phyloP scores from a whole-genome alignment of 2,329 filamentous ascomycete genomes.

The Sporothrix globosa region DNA sequence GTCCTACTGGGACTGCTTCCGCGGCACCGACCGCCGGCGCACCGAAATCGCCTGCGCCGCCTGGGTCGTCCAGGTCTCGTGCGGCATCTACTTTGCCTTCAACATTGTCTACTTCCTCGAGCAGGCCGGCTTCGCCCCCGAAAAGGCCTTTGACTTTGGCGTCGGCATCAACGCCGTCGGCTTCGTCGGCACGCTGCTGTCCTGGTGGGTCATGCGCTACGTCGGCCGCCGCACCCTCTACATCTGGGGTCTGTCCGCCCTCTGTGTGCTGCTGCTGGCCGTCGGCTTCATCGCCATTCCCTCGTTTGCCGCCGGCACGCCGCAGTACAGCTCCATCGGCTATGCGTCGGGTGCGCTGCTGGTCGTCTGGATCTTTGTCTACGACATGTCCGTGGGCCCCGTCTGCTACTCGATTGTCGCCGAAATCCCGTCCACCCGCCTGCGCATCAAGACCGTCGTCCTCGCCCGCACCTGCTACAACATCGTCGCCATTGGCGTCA shows the following conservation, averaged over 20 bases:
- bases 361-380: constrained; percentile 36
- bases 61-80: constrained; percentile 40
- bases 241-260: constrained; percentile 28
- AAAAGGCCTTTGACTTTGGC: constrained; percentile 42
- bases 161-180: constrained; percentile 43
- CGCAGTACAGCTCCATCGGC: constrained; percentile 14
- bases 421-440: constrained; percentile 43
- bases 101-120: constrained; percentile 38
- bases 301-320: neutral
- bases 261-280: constrained; percentile 33
- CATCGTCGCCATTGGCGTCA: constrained; percentile 38
- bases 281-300: constrained; percentile 36
- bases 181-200: constrained; percentile 31
- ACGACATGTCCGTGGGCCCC: constrained; percentile 47
- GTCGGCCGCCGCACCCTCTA: constrained; percentile 35
- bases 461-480: constrained; percentile 42
- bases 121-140: constrained; percentile 41
- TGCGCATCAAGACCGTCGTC: constrained; percentile 44
- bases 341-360: constrained; percentile 28
- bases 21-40: constrained; percentile 49
- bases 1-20: constrained; percentile 54
- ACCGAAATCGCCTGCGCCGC: constrained; percentile 51
- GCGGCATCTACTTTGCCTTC: constrained; percentile 45
- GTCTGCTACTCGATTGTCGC: constrained; percentile 45
- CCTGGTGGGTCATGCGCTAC: constrained; percentile 34